phyloP scores from a whole-genome alignment of 73 alveolate genomes.

The Urostyla sp. region DNA sequence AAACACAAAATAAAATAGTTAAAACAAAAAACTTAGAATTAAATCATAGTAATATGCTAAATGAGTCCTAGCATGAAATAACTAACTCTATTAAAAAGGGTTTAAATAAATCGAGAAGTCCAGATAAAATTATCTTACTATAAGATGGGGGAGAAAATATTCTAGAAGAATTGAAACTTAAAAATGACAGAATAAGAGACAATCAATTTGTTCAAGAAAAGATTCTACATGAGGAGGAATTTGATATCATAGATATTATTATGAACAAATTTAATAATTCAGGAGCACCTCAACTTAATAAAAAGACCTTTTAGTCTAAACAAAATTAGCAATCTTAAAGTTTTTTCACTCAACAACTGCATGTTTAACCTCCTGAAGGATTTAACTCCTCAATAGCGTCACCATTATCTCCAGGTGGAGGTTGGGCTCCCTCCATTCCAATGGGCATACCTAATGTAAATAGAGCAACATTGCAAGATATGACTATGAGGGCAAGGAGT shows the following conservation, averaged over 20 bases:
- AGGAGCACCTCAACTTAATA: neutral
- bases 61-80: conserved; percentile 26
- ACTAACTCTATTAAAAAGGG: neutral
- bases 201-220: neutral
- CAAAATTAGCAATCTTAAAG: conserved; percentile 42
- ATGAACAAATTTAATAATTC: conserved; percentile 52
- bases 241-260: conserved; percentile 59
- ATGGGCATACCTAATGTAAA: conserved; percentile 72
- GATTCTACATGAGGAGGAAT: conserved; percentile 15
- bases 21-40: conserved; percentile 40
- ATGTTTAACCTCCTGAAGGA: conserved; percentile 99
- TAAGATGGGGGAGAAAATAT: conserved; percentile 49
- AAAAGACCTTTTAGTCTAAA: conserved; percentile 11
- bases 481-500: conserved; percentile 96
- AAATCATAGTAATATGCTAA: conserved; percentile 53
- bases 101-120: neutral
- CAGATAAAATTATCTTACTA: conserved; percentile 3
- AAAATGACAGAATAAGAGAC: neutral
- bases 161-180: neutral
- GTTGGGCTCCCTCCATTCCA: conserved; percentile 99
- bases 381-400: conserved; percentile 93
- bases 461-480: conserved; percentile 89
- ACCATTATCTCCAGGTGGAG: conserved; percentile 94
- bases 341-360: conserved; percentile 95
- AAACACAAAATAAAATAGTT: conserved; percentile 1